phyloP scores from a whole-genome alignment of 2,329 filamentous ascomycete species.

The Metarhizium sp. region DNA sequence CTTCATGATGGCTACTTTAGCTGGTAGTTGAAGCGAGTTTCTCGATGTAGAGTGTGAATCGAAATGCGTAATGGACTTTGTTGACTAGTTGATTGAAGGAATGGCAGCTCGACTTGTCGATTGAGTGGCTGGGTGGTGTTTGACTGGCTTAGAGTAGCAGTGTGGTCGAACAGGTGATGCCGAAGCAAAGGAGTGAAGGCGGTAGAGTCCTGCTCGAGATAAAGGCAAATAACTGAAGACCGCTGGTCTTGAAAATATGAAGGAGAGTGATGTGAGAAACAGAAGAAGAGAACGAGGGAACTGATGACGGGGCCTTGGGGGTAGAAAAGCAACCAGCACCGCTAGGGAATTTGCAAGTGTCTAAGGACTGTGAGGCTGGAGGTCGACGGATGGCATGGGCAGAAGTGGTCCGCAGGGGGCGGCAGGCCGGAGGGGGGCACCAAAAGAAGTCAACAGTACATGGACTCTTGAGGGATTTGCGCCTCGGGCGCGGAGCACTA shows the following conservation, averaged over 20 bases:
- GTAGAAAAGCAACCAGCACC: background rate
- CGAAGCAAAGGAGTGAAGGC: conserved; percentile 7
- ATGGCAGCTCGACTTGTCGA: background rate
- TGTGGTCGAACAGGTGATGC: background rate
- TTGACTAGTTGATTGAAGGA: background rate
- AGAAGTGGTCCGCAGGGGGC: background rate
- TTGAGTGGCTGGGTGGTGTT: background rate
- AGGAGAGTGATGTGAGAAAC: conserved; percentile 6
- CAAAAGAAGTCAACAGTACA: too few relatives aligned
- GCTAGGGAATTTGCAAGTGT: background rate
- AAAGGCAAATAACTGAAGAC: conserved; percentile 6
- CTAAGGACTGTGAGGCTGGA: background rate
- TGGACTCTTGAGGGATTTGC: too few relatives aligned
- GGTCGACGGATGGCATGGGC: background rate
- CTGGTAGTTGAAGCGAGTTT: background rate
- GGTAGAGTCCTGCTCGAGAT: conserved; percentile 9
- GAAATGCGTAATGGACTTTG: too few relatives aligned
- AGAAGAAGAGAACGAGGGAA: background rate
- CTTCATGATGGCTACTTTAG: conserved; percentile 31
- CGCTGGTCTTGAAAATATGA: conserved; percentile 5
- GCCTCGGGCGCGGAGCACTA: too few relatives aligned
- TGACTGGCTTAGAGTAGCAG: background rate
- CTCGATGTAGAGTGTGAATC: background rate
- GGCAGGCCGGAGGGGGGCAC: background rate
- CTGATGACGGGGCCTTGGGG: background rate